phyloP scores from a whole-genome alignment of 768 basidiomycete species.

The Lentinus brumalis region DNA sequence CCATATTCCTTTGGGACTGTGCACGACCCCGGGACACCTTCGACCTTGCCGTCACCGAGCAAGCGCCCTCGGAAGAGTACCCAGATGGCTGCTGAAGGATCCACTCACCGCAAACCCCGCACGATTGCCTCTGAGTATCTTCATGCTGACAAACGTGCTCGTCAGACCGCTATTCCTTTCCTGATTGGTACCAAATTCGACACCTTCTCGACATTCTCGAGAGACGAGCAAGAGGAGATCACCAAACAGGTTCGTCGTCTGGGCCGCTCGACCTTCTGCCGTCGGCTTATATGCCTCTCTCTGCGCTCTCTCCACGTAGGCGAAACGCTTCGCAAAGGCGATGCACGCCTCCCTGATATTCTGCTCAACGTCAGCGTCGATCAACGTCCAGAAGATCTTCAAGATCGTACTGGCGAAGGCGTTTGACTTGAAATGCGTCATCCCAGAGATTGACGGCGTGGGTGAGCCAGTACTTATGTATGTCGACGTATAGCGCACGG shows the following conservation, averaged over 20 bases:
- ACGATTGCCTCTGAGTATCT: background rate
- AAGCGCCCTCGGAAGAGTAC: too few relatives aligned
- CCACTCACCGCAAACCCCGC: too few relatives aligned
- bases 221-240: constrained; percentile 99
- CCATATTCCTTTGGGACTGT: too few relatives aligned
- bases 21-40: too few relatives aligned
- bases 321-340: constrained; percentile 96
- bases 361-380: constrained; percentile 97
- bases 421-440: constrained; percentile 98
- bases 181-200: constrained; percentile 99
- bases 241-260: constrained; percentile 89
- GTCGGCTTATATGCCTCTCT: too few relatives aligned
- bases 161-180: constrained; percentile 97
- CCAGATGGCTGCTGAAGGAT: too few relatives aligned
- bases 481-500: constrained; percentile 65
- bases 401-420: constrained; percentile 97
- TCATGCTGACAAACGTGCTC: background rate
- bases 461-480: constrained; percentile 96
- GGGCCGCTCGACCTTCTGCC: background rate
- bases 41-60: too few relatives aligned
- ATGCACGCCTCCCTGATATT: constrained; percentile 99
- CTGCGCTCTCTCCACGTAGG: too few relatives aligned
- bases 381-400: constrained; percentile 99
- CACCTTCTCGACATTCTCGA: constrained; percentile 91
- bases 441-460: constrained; percentile 57